Base-by-base conservation (phyloP, 1,284 basidiomycete genomes). In the Vanrija pseudolonga region DNA sequence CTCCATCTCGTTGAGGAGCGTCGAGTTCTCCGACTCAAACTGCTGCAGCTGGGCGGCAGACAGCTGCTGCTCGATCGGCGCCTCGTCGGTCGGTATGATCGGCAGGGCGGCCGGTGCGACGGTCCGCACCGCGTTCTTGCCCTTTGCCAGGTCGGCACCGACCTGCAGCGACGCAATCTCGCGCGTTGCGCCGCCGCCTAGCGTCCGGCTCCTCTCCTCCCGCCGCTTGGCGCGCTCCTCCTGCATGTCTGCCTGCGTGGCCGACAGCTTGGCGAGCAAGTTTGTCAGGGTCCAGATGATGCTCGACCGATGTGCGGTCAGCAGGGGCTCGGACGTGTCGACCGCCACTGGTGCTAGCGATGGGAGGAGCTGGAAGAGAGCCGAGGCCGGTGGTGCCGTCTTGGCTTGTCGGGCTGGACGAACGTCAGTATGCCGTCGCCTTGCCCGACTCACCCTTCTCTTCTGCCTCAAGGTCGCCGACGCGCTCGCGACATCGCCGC, bases 1-100 rank as follows among this genome's bases (percentile, higher is more conserved):
- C 52, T 79, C 74, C 60, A 82, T 79, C 53, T 78, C 74, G 58
- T 78, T 70, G 37, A 82, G 68, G 12, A 82, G 69, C 11, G 74
- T 73, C 5, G 77, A 78, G 46, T 81, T 80, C 62, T 83, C 81
- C 6, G 72, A 72, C 44, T 81, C 80, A 57, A 82, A 81, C 64
- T 77, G 74, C 56, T 81, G 79, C 47, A 81, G 74, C 61, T 82
- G 81, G n/a, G 65, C 69, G 8, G 67, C 59, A 3, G 73, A 72
- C 4, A 79, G 63, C 47, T 71, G 56, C 12, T 52, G 44, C 42
- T 74, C 71, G 50, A 76, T 72, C 17, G 67, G 56, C 3, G 63
- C 52, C 38, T 68, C 66, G 50, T 69, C 67, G 3, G 56, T 52
- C 6, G 65, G 59, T 2, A 66, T 48, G 45, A 69, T 62, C 4